Evolutionary conservation across 352 stramenopile genomes (phyloP), one percentile per base, ranked within the genome.

Genomic region (Phytophthora multivora): DNA sequence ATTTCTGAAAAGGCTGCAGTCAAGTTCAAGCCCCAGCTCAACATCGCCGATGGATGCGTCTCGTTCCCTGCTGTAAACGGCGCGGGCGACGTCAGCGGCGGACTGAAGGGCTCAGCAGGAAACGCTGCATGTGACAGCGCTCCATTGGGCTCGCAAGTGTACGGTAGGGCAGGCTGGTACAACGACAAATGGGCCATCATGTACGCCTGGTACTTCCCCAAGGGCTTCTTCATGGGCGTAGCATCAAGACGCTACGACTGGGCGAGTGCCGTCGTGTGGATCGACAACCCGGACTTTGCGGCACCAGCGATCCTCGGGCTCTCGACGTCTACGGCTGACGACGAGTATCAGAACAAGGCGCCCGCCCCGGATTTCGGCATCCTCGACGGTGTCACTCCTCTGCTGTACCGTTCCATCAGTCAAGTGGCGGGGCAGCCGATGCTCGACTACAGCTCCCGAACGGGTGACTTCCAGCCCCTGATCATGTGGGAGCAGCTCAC

Each of bases 401-500:
- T 19, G 25, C 16, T 25, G 45, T 51, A 51, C 23, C 45, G 25
- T 26, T 51, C 45, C 13, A 39, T 51, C 15, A 52, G 46, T 5
- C 16, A 41, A 41, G 30, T 42, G 16, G 46, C 46, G 10, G 47
- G 47, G 0, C 47, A 54, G 9, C 47, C 47, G 2, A 54, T 43
- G 47, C 19, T 54, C 13, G 47, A 43, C 31, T 54, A 54, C 31
- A 54, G 46, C 46, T 25, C 28, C 30, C 9, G n/a, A 30, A 52
- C 46, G 6, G 31, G 47, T 4, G 47, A 54, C 6, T 33, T 33
- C 35, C 47, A 43, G 47, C 47, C 30, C 30, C 47, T 54, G 18
- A 54, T 54, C 31, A 43, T 54, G 47, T 54, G 47, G 47, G 47
- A 54, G 8, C 31, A 54, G 19, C 16, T 54, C 18, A 54, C 49